Conservation (phyloP, 176 grass and related monocot genomes). For the Triticum aestivum region DNA sequence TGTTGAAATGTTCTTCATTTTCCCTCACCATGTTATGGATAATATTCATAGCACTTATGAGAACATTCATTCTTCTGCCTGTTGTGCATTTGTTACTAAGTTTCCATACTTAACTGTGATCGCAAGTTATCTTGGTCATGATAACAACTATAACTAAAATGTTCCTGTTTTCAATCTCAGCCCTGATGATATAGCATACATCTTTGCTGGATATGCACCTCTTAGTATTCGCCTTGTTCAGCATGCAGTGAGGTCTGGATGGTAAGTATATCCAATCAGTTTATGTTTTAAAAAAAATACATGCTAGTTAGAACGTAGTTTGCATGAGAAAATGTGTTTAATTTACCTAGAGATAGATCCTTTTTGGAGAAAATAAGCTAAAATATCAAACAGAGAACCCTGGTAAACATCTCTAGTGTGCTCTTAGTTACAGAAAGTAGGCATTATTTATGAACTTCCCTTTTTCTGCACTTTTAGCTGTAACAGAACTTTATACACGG, state of each 20-base stretch:
- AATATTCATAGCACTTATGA: conserved; percentile 9
- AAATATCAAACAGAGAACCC: neutral
- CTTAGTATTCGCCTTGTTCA: conserved; percentile 96
- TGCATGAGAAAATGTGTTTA: neutral
- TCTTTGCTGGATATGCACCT: conserved; percentile 99
- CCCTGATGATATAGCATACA: conserved; percentile 90
- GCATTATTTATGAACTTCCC: neutral
- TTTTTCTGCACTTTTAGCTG: neutral
- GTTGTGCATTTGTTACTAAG: conserved; percentile 4
- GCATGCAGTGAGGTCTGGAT: conserved; percentile 94
- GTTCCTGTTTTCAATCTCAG: conserved; percentile 56
- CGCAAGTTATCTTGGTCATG: neutral
- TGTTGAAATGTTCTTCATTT: conserved; percentile 1
- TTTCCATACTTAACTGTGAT: neutral
- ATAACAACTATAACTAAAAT: conserved; percentile 30
- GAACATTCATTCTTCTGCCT: neutral
- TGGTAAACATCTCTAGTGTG: neutral
- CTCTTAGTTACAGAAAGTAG: neutral
- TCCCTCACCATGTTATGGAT: neutral
- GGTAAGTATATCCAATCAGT: conserved; percentile 44
- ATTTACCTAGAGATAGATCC: neutral
- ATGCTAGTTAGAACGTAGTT: neutral
- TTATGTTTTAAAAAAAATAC: neutral
- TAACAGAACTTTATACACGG: neutral
- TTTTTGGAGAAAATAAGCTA: neutral